Conservation (phyloP, 257 asterid genomes). For the Capsicum baccatum region DNA sequence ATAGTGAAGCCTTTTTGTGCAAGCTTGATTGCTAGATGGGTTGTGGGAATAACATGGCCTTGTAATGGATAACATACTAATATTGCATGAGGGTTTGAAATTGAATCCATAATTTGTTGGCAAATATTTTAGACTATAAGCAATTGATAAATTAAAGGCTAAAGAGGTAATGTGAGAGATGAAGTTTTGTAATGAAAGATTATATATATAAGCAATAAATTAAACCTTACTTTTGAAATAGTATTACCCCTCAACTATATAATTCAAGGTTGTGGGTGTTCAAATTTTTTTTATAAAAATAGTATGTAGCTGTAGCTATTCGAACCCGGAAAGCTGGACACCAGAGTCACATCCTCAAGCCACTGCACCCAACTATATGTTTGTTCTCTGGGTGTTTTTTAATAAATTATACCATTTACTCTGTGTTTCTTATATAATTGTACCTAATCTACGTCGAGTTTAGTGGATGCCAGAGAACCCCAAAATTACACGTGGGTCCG, state of each 20-base stretch:
- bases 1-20: constrained; percentile 55
- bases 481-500: too few species aligned
- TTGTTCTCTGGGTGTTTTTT: too few species aligned
- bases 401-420: too few species aligned
- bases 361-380: too few species aligned
- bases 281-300: too few species aligned
- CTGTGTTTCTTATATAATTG: too few species aligned
- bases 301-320: too few species aligned
- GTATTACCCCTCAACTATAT: not conserved
- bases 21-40: constrained; percentile 53
- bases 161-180: not conserved
- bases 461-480: too few species aligned
- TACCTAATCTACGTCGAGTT: too few species aligned
- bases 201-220: not conserved
- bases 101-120: constrained; percentile 35
- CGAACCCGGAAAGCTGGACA: too few species aligned
- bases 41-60: constrained; percentile 57
- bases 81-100: constrained; percentile 54
- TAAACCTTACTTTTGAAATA: not conserved
- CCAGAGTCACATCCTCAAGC: too few species aligned
- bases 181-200: not conserved
- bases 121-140: not conserved
- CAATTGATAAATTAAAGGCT: not conserved
- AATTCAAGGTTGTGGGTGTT: too few species aligned
- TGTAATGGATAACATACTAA: constrained; percentile 54